These are phyloP conservation scores for Hypoxylon lienhwacheense DNA, from an alignment of 495 filamentous ascomycete genomes.

Conservation along the genomic window DNA sequence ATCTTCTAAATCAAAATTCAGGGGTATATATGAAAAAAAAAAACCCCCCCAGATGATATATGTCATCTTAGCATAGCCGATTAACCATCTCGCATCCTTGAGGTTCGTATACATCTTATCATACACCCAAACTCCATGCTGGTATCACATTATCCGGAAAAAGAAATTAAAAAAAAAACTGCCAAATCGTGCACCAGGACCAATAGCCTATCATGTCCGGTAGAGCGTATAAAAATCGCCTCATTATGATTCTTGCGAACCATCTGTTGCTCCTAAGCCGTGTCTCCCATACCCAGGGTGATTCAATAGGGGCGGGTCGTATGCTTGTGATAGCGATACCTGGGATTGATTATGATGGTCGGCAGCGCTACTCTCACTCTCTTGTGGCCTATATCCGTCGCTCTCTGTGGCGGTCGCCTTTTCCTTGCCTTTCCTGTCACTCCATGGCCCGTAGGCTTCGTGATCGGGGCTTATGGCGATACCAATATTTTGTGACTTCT, in stretches of 20 bases:
- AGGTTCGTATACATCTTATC: background rate
- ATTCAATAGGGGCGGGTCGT: conserved; percentile 25
- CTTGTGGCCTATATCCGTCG: conserved; percentile 40
- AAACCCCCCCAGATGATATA: background rate
- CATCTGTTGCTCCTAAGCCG: conserved; percentile 4
- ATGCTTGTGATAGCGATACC: background rate
- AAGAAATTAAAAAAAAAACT: background rate
- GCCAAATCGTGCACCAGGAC: background rate
- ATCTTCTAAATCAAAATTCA: too few species aligned
- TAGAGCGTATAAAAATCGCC: background rate
- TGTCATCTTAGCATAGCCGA: background rate
- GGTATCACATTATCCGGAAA: too few species aligned
- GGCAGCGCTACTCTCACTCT: conserved; percentile 34
- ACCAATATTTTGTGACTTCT: conserved; percentile 35
- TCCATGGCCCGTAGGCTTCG: conserved; percentile 19
- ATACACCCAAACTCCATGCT: conserved; percentile 1
- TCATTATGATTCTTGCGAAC: background rate
- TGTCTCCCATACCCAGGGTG: conserved; percentile 40
- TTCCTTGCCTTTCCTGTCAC: conserved; percentile 38
- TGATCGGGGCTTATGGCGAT: conserved; percentile 34
- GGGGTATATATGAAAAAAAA: too few species aligned
- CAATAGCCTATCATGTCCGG: background rate
- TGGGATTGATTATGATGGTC: conserved; percentile 12
- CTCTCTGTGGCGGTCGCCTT: conserved; percentile 6
- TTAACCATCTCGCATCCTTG: background rate